Base-by-base conservation (phyloP, 331 rosid genomes). In the Phaseolus coccineus region DNA sequence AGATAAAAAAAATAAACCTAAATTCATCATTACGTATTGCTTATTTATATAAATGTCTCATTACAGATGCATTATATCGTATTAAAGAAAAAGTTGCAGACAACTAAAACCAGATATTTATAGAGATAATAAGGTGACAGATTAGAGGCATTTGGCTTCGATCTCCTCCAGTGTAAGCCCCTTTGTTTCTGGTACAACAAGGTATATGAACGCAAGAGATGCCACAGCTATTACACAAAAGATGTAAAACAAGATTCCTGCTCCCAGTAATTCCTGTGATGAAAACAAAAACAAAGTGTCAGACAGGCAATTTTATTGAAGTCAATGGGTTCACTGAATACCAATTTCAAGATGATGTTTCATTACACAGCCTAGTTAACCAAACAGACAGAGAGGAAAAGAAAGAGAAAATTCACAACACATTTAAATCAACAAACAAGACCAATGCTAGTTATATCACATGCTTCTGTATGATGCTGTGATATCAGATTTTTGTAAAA, bases 111-210 rank as follows among this genome's bases (percentile, higher is more conserved):
- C 14, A 65, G 22, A 47, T 24, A 72, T 42, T 35, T 69, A 39
- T 22, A 56, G 77, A 70, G 42, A 72, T 59, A 22, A 62, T 4
- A 42, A 31, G 65, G 80, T 7, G 72, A 77, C 75, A 22, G 58
- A 50, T 81, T 79, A 82, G 16, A 95, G 89, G 77, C 99, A 93
- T 70, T 81, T 90, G 82, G 89, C 91, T 56, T 96, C 99, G 39
- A 96, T 96, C 91, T 96, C 99, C 86, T 96, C 99, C 0, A 96
- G 99, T 27, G 98, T 91, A 31, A 96, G 99, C 48, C 99, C 99
- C 81, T 96, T 96, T 9, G 99, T 96, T 90, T 96, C 97, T 7
- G 99, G 99, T 48, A 96, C 78, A 52, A 93, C 74, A 69, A 93
- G 86, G 93, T 76, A 90, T 77, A 91, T 91, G 86, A 93, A 96